A percentile compares a stretch with the other conserved stretches of the same genome.
phyloP scores from a whole-genome alignment of 331 rosid genomes.

The Pyrus hybrid region DNA sequence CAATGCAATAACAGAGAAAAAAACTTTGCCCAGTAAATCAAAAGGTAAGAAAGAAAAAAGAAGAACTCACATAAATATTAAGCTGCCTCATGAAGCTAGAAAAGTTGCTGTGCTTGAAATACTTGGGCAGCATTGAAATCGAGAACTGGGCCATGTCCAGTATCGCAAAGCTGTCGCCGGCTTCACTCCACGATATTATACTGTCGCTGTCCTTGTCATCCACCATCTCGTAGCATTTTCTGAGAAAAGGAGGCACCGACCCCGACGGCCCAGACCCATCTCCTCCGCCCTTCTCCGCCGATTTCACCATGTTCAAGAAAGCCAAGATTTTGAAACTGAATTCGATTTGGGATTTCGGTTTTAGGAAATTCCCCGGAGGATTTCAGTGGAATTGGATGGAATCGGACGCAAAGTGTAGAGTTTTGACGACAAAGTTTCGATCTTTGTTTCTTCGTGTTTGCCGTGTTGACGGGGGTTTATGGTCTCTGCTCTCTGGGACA shows the following conservation, averaged over 20 bases:
- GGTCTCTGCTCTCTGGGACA: background rate
- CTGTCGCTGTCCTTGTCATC: slow-evolving; percentile 53
- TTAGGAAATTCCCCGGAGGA: background rate
- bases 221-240: slow-evolving; percentile 80
- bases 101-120: slow-evolving; percentile 72
- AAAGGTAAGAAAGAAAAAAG: background rate
- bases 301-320: slow-evolving; percentile 31
- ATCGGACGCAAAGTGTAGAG: background rate
- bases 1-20: background rate
- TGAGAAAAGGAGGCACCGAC: slow-evolving; percentile 70
- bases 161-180: slow-evolving; percentile 46
- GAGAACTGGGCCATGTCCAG: slow-evolving; percentile 62
- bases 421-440: background rate
- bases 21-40: background rate
- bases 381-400: background rate
- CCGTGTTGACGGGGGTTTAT: background rate
- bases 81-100: slow-evolving; percentile 86
- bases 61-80: slow-evolving; percentile 54
- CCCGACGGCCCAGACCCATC: slow-evolving; percentile 22
- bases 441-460: background rate
- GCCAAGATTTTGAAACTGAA: background rate
- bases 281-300: slow-evolving; percentile 17
- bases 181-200: slow-evolving; percentile 56
- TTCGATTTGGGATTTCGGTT: background rate
- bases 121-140: slow-evolving; percentile 49